Base-by-base conservation (phyloP, 2,329 filamentous ascomycete species). In the Phoma sp. region DNA sequence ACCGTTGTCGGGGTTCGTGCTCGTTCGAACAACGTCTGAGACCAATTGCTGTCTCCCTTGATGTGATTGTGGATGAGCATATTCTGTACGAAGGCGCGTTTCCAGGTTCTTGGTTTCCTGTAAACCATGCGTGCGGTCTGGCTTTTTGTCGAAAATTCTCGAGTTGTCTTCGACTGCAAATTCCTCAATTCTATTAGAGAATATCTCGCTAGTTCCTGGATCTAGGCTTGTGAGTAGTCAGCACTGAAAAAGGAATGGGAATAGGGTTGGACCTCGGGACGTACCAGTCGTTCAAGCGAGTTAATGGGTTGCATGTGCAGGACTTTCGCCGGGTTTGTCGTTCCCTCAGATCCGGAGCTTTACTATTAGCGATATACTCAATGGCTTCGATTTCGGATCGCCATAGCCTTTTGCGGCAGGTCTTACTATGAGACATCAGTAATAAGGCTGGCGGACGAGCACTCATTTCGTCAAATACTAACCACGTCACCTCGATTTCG, bases 121-220 rank as follows among this genome's bases (percentile, higher is more conserved):
- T 20, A 58, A 21, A 17, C 61, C 61, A 37, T 59, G 26, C 21
- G 57, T 48, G 20, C 59, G 53, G 49, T 66, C 61, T 17, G 61
- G 63, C 23, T 47, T 39, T 56, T 57, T 49, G 14, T 42, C 18
- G 18, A 36, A 17, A 33, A 3, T 15, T 33, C 17, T 18, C n/a
- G 32, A 33, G 32, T 33, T n/a, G 17, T 33, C 32, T 26, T 45
- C 23, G 32, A 20, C 18, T 9, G 18, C 25, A 18, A 20, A 43
- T 40, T 36, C 42, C 40, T 1, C 17, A 33, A 15, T 59, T 29
- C 12, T 45, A 9, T 10, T 37, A 39, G 7, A 39, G 36, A 5
- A 53, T 2, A 26, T 28, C 42, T 51, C 38, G n/a, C 38, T 62
- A 29, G 28, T 29, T 29, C 28, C 28, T 29, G 28, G 28, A 29